Percentiles rank a stretch among this genome's conserved stretches.
Conservation (phyloP, 169 alveolate species). For the Toxoplasma gondii region DNA sequence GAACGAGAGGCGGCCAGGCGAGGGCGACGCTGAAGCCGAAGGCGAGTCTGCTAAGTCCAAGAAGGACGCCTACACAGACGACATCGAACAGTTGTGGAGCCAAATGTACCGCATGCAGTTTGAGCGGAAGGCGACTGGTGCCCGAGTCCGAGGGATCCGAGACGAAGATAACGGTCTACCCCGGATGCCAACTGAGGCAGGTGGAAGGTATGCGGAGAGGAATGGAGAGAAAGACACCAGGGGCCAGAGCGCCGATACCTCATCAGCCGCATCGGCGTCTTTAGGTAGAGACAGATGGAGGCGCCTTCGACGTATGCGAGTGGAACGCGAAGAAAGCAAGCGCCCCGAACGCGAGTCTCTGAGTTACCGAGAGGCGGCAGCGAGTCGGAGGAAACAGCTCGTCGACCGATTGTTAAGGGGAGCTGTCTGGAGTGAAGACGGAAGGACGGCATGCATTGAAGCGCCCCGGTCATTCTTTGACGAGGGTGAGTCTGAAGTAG, state of each 20-base stretch:
- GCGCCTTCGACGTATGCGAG: background rate
- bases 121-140: background rate
- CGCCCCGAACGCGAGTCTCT: background rate
- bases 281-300: background rate
- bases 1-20: slow-evolving; percentile 1
- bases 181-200: background rate
- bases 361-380: background rate
- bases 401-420: background rate
- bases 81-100: background rate
- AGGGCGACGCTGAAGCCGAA: background rate
- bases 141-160: background rate
- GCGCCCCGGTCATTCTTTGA: slow-evolving; percentile 19
- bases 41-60: background rate
- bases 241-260: background rate
- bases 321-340: background rate
- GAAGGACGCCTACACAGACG: background rate
- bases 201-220: background rate
- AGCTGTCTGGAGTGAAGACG: slow-evolving; percentile 18
- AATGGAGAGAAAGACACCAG: background rate
- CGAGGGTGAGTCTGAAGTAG: background rate
- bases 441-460: slow-evolving; percentile 9
- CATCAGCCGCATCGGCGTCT: background rate
- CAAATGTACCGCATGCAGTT: background rate
- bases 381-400: background rate
- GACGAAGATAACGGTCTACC: background rate